phyloP scores from a whole-genome alignment of 768 basidiomycete species.

The Cubamyces sp. region DNA sequence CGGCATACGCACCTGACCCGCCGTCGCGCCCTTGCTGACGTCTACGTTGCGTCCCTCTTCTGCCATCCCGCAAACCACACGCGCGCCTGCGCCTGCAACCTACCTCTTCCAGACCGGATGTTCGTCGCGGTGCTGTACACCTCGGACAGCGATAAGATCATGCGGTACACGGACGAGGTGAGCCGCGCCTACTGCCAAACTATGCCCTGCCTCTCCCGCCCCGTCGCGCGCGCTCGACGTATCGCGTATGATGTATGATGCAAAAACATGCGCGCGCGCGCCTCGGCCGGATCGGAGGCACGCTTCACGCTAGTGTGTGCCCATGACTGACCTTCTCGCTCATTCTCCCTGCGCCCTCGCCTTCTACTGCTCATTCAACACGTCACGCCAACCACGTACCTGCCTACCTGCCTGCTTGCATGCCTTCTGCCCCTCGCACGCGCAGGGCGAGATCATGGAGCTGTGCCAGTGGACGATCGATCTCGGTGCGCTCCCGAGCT shows the following conservation, averaged over 20 bases:
- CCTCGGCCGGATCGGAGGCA: conserved; percentile 30
- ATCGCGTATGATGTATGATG: too few species aligned
- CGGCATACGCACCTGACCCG: background rate
- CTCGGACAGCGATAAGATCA: conserved; percentile 70
- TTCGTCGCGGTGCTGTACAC: conserved; percentile 86
- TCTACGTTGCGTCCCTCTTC: background rate
- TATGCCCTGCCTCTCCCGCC: conserved; percentile 11
- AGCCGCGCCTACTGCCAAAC: conserved; percentile 17
- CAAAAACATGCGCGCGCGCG: background rate
- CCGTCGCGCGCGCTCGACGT: background rate
- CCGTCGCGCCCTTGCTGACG: conserved; percentile 1
- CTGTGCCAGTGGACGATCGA: conserved; percentile 90
- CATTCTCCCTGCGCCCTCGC: background rate
- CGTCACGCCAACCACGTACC: background rate
- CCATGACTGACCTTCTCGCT: conserved; percentile 2
- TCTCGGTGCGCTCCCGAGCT: conserved; percentile 74
- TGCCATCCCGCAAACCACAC: conserved; percentile 1
- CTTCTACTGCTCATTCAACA: background rate
- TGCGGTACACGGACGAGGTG: conserved; percentile 85
- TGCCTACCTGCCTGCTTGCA: background rate
- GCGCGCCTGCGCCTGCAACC: background rate
- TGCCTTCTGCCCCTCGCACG: too few species aligned
- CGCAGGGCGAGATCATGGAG: conserved; percentile 67
- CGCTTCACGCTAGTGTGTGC: background rate
- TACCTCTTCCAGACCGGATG: conserved; percentile 56